Evolutionary conservation across 2,329 filamentous ascomycete genomes (phyloP), one percentile per base, ranked within the genome.

Genomic region (Penicillium sp.): DNA sequence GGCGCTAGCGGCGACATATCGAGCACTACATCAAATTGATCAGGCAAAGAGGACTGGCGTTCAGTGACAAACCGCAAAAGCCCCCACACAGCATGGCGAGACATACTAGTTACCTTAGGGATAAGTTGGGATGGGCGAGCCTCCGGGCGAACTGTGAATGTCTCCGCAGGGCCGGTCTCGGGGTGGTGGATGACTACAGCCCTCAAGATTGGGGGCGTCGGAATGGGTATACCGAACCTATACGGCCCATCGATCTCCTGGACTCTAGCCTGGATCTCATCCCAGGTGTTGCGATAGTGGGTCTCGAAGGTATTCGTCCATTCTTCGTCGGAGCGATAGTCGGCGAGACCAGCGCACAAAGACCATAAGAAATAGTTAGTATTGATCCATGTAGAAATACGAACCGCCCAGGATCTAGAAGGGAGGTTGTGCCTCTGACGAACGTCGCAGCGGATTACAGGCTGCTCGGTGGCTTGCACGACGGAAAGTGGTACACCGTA

Each of bases 351-450:
- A 10, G 41, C 41, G 26, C 33, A 49, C 7, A 39, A n/a, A 26
- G 9, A n/a, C 47, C 47, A 49, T 13, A 49, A 15, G 26, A 49
- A 49, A 34, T 49, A 45, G 34, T 49, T 39, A 19, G 47, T 45
- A 34, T 49, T 49, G n/a, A 40, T n/a, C 47, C 47, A 49, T 10
- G 32, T 44, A 3, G 45, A 42, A 4, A 48, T 40, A 15, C 9
- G 13, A 5, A 46, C 26, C 1, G 44, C 32, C 43, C 43, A 46
- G 17, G 44, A 46, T 17, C 26, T 38, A n/a, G 28, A 24, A 3
- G 35, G 35, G 7, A 41, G 32, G 3, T 32, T 43, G 12, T 31
- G 19, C 4, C 12, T 29, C 15, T 17, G 34, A 3, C 19, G 24
- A 4, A 49, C 12, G 34, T 38, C 28, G 28, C 41, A 49, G 32